Conservation (phyloP, 306 rosid species). For the Quercus alba region DNA sequence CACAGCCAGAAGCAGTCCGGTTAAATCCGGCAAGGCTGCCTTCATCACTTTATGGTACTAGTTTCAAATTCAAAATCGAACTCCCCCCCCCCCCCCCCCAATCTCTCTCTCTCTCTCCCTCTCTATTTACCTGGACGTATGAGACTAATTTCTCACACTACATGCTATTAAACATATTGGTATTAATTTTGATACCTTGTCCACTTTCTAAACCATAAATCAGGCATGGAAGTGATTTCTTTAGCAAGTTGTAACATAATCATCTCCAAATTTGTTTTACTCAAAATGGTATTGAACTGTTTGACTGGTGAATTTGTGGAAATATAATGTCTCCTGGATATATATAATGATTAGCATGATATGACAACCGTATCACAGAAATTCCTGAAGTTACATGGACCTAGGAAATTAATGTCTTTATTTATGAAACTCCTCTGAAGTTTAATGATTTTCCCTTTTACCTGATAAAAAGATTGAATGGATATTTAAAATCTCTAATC, state of each 20-base stretch:
- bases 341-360: not conserved
- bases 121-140: not conserved
- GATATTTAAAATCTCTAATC: not conserved
- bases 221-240: not conserved
- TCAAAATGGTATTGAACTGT: not conserved
- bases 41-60: constrained; percentile 57
- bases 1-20: constrained; percentile 49
- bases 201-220: not conserved
- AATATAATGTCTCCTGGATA: not conserved
- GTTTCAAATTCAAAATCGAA: not conserved
- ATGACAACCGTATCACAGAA: not conserved
- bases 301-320: not conserved
- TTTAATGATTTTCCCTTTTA: not conserved
- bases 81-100: not conserved
- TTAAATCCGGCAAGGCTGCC: constrained; percentile 50
- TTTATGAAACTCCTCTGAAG: not conserved
- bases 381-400: not conserved
- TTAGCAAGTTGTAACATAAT: not conserved
- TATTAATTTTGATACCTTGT: not conserved
- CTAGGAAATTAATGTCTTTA: not conserved
- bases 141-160: not conserved
- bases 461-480: not conserved
- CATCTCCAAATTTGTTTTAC: not conserved
- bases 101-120: too few species aligned
- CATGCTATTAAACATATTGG: not conserved